Percentiles rank a stretch among this genome's conserved stretches.
Conservation (phyloP, 225 moss, liverwort and hornwort genomes). For the Straminergon stramineum region DNA sequence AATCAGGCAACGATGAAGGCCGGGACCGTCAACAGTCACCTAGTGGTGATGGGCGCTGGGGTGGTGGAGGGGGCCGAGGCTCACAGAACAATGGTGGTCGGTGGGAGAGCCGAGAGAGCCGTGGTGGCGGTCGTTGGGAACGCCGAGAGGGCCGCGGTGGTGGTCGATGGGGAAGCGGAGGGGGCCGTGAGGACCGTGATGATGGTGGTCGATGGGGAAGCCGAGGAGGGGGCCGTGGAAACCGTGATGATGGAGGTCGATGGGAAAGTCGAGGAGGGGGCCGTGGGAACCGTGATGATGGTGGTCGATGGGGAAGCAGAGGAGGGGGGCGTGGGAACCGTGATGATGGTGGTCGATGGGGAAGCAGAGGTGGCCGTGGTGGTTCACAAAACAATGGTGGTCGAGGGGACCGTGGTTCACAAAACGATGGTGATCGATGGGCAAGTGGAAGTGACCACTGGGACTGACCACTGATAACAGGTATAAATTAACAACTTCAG, state of each 20-base stretch:
- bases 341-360: background rate
- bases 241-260: background rate
- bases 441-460: background rate
- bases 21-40: slow-evolving; percentile 1
- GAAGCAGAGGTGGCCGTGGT: background rate
- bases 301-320: background rate
- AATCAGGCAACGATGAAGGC: slow-evolving; percentile 10
- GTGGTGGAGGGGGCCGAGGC: background rate
- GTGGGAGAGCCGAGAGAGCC: background rate
- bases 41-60: background rate
- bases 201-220: background rate
- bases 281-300: background rate
- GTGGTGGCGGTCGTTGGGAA: slow-evolving; percentile 1
- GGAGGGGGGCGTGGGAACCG: background rate
- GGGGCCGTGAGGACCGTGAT: background rate
- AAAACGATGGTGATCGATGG: slow-evolving; percentile 5
- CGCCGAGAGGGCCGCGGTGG: background rate
- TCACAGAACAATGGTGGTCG: background rate
- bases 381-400: background rate
- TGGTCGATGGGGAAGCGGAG: background rate
- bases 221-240: background rate
- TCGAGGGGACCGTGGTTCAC: background rate
- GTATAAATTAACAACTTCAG: background rate
- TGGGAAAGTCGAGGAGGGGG: background rate
- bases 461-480: background rate